Percentiles rank a stretch among this genome's conserved stretches.
These are phyloP conservation scores for Phytophthora meadii DNA, from an alignment of 352 stramenopile genomes.

Conservation along the genomic window DNA sequence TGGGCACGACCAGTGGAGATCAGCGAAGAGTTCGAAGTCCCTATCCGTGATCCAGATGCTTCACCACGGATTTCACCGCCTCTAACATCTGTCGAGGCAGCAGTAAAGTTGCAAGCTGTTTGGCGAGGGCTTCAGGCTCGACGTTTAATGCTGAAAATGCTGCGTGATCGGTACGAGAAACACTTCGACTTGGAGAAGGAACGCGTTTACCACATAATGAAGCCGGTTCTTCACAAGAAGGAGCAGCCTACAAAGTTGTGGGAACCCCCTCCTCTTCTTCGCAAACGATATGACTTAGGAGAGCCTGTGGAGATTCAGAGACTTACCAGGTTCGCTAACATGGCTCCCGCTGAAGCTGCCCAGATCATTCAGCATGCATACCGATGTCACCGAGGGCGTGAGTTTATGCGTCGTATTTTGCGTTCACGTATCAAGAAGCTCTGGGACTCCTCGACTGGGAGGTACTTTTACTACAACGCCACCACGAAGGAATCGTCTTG, in stretches of 20 bases:
- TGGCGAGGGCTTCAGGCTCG: conserved; percentile 44
- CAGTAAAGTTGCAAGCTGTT: conserved; percentile 50
- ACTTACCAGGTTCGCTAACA: conserved; percentile 49
- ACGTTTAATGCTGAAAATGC: conserved; percentile 29
- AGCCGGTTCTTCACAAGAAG: conserved; percentile 19
- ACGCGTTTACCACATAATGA: conserved; percentile 55
- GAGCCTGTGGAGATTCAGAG: conserved; percentile 72
- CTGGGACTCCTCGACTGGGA: conserved; percentile 52
- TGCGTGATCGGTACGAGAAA: conserved; percentile 66
- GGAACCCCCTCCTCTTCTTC: conserved; percentile 46
- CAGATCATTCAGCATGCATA: conserved; percentile 62
- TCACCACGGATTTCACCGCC: conserved; percentile 53
- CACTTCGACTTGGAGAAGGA: conserved; percentile 70
- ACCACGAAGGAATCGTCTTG: conserved; percentile 74
- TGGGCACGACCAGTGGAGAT: conserved; percentile 60
- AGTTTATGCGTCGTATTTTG: conserved; percentile 50
- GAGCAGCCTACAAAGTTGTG: conserved; percentile 31
- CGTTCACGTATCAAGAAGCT: conserved; percentile 66
- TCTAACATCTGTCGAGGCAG: conserved; percentile 61
- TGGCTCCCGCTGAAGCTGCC: conserved; percentile 62
- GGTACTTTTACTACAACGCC: conserved; percentile 80
- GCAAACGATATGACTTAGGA: conserved; percentile 64
- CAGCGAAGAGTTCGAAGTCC: conserved; percentile 54
- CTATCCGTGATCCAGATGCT: conserved; percentile 76
- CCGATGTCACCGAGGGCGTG: conserved; percentile 44